Percentiles rank a stretch among this genome's conserved stretches.
Evolutionary conservation across 352 stramenopile species (phyloP).

Genomic region (Globisporangium perplexum): DNA sequence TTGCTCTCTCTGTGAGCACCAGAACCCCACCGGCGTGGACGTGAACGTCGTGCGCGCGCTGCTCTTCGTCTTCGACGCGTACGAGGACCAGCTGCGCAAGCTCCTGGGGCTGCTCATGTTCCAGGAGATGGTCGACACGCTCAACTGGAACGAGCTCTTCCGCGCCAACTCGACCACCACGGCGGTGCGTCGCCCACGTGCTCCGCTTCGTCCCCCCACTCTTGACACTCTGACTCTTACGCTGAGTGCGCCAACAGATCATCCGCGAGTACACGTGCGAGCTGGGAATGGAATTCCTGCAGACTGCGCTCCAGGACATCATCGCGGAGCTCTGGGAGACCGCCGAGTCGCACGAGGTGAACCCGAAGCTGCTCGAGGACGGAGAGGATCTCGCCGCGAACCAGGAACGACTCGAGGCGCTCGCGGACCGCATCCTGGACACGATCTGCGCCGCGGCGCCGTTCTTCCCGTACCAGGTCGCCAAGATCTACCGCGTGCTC

Average conservation of each 20-base stretch:
- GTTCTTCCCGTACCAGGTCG: constrained; percentile 70
- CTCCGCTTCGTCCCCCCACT: too few relatives aligned
- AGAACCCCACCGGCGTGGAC: constrained; percentile 26
- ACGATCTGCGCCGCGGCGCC: constrained; percentile 35
- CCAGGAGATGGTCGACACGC: constrained; percentile 67
- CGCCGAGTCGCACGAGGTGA: constrained; percentile 55
- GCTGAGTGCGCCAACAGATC: constrained; percentile 20
- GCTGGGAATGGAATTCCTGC: constrained; percentile 58
- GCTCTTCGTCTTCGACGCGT: constrained; percentile 64
- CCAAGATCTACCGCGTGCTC: constrained; percentile 70
- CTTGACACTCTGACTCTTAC: background rate
- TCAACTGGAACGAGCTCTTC: constrained; percentile 83
- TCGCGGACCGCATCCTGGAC: constrained; percentile 48
- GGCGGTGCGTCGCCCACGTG: constrained; percentile 28
- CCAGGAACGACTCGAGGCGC: constrained; percentile 38
- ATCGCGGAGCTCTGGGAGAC: constrained; percentile 45
- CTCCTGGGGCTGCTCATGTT: constrained; percentile 68
- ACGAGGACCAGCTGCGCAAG: constrained; percentile 70
- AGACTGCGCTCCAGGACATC: constrained; percentile 42
- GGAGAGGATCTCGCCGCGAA: constrained; percentile 43
- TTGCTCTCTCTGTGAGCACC: too few relatives aligned
- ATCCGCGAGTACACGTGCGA: constrained; percentile 77
- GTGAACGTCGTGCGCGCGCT: constrained; percentile 60
- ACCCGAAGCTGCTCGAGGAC: constrained; percentile 37
- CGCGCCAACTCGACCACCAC: constrained; percentile 72